Base-by-base conservation (phyloP, 768 basidiomycete species). In the Lentinula edodes region DNA sequence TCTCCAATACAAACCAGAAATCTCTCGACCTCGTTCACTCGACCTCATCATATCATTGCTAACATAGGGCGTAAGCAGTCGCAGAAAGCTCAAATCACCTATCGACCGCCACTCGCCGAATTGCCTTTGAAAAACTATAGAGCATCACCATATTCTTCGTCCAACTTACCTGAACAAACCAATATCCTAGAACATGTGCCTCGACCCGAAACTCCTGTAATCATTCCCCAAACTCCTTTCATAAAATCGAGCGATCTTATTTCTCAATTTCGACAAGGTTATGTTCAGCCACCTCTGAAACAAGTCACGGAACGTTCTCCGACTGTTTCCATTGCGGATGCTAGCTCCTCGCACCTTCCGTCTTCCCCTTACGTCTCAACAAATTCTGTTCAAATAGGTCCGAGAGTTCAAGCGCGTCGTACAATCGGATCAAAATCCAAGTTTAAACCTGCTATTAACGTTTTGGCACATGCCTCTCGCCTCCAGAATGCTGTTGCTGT, bases 21-120 rank as follows among this genome's bases (percentile, higher is more conserved):
- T 32, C 8, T 15, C 34, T 0, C 18, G 5, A 20, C n/a, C 20
- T 56, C 41, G 10, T 28, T 28, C 28, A 39, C 42, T 42, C 20
- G 23, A 28, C 7, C 41, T 43, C 55, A 23, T 3, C 39, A 45
- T 5, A 23, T 43, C 23, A n/a, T 39, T 20, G 41, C 15, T 5
- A 8, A 15, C n/a, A 23, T n/a, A 8, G 35, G 6, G 16, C 53
- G n/a, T 6, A 39, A 54, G 36, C 53, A 54, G 36, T 54, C 38
- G 20, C 16, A 20, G 28, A 28, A 28, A 13, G 15, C 18, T 13
- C 15, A 20, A 20, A 8, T 12, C 45, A 13, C 41, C 23, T n/a
- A 41, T 48, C 59, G 59, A 20, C 59, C 4, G 1, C 59, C 59
- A 23, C 59, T 60, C 10, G 50, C 51, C 16, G 59, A 60, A 5